A percentile compares a stretch with the other conserved stretches of the same genome.
phyloP scores from a whole-genome alignment of 2,329 filamentous ascomycete genomes.

The Aspergillus fischeri region DNA sequence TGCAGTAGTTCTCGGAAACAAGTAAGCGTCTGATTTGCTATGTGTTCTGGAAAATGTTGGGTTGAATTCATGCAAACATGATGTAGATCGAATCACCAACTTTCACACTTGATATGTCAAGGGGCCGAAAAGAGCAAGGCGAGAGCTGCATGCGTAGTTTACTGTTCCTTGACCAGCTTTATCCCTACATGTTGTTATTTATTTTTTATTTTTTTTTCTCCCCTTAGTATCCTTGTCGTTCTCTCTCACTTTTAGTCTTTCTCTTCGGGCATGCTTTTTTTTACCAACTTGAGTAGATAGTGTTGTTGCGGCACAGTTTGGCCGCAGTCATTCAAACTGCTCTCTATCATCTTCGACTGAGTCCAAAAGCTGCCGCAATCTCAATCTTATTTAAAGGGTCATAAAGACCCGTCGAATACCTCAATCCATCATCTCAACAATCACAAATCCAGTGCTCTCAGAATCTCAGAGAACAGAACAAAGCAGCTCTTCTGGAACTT shows the following conservation, averaged over 20 bases:
- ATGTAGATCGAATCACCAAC: conserved; percentile 24
- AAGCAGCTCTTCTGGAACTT: background rate
- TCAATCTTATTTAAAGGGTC: conserved; percentile 23
- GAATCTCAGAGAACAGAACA: background rate
- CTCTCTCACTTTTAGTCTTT: conserved; percentile 2
- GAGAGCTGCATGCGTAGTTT: conserved; percentile 14
- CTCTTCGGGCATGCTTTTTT: conserved; percentile 3
- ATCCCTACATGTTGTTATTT: conserved; percentile 7
- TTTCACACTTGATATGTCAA: conserved; percentile 4
- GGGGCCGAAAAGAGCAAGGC: conserved; percentile 13
- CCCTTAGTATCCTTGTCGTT: conserved; percentile 9
- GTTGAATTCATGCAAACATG: conserved; percentile 14
- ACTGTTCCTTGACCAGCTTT: conserved; percentile 15
- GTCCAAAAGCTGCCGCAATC: conserved; percentile 10
- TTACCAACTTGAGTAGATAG: conserved; percentile 13
- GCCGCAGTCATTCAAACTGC: conserved; percentile 9
- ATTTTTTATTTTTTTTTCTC: conserved; percentile 5
- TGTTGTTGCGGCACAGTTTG: conserved; percentile 20
- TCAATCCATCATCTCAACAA: conserved; percentile 12
- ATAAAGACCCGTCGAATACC: conserved; percentile 13
- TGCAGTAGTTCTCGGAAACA: conserved; percentile 13
- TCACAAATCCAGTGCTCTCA: background rate
- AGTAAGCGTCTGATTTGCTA: conserved; percentile 11
- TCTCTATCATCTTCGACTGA: conserved; percentile 14
- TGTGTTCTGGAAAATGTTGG: conserved; percentile 10